phyloP scores from a whole-genome alignment of 1,284 basidiomycete genomes.

The Afroboletus lepidellus region DNA sequence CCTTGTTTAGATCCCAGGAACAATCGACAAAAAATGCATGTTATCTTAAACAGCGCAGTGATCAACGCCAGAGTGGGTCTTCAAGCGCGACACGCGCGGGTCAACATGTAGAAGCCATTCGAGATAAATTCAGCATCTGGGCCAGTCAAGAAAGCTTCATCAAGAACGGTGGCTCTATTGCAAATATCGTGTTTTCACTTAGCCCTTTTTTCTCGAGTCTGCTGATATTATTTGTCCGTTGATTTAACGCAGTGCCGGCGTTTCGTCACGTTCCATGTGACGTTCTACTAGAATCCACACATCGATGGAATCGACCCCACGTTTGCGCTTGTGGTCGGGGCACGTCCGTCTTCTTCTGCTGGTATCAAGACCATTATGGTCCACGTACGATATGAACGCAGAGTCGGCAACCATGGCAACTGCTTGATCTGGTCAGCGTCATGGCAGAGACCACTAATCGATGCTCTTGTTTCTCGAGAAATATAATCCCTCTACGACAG shows the following conservation, averaged over 20 bases:
- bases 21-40: background rate
- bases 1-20: background rate
- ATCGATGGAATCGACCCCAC: constrained; percentile 77
- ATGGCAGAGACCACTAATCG: constrained; percentile 62
- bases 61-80: too few relatives aligned
- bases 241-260: constrained; percentile 72
- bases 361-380: constrained; percentile 86
- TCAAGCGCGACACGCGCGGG: too few relatives aligned
- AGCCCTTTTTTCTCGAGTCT: constrained; percentile 13
- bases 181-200: constrained; percentile 49
- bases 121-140: constrained; percentile 74
- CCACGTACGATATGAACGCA: constrained; percentile 78
- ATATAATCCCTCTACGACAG: too few relatives aligned
- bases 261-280: constrained; percentile 21
- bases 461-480: too few relatives aligned
- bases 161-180: constrained; percentile 76
- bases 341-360: constrained; percentile 63
- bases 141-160: constrained; percentile 75
- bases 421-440: constrained; percentile 71
- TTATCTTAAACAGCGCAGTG: too few relatives aligned
- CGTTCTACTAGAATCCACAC: background rate
- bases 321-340: constrained; percentile 77
- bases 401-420: constrained; percentile 79
- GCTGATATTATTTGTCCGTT: constrained; percentile 67
- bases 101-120: constrained; percentile 67